These are phyloP conservation scores for Aspergillus brunneoviolaceus DNA, from an alignment of 2,329 filamentous ascomycete genomes.

Conservation along the genomic window DNA sequence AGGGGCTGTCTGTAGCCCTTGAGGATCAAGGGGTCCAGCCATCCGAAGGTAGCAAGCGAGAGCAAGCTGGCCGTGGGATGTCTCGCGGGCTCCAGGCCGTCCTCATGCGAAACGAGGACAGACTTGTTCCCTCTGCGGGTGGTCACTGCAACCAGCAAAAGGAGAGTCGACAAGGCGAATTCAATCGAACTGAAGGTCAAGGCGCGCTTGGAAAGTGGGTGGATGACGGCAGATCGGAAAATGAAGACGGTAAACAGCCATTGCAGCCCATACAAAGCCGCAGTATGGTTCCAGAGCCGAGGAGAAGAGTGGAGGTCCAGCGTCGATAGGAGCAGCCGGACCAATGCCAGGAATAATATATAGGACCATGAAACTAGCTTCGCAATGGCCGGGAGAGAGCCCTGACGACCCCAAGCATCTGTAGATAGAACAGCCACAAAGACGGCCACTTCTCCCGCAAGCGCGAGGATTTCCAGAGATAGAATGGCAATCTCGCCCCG, in stretches of 20 bases:
- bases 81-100: constrained; percentile 78
- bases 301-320: constrained; percentile 66
- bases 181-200: constrained; percentile 68
- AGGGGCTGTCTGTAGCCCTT: constrained; percentile 82
- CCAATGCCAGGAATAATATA: constrained; percentile 67
- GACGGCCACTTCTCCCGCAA: constrained; percentile 68
- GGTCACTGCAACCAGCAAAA: constrained; percentile 73
- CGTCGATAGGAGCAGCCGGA: constrained; percentile 66
- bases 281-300: constrained; percentile 89
- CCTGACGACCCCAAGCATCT: constrained; percentile 58
- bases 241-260: constrained; percentile 76
- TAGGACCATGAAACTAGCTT: constrained; percentile 79
- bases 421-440: constrained; percentile 66
- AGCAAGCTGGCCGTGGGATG: constrained; percentile 87
- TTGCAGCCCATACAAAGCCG: constrained; percentile 74
- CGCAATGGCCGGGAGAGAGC: constrained; percentile 61
- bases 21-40: constrained; percentile 88
- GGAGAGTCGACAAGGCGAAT: constrained; percentile 71
- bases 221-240: constrained; percentile 82
- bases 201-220: constrained; percentile 64
- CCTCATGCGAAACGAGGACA: constrained; percentile 84
- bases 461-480: constrained; percentile 70
- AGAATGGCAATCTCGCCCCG: constrained; percentile 69
- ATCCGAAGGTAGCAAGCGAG: constrained; percentile 82
- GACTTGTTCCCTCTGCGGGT: constrained; percentile 91